phyloP scores from a whole-genome alignment of 257 asterid species.

The Primulina huaijiensis region DNA sequence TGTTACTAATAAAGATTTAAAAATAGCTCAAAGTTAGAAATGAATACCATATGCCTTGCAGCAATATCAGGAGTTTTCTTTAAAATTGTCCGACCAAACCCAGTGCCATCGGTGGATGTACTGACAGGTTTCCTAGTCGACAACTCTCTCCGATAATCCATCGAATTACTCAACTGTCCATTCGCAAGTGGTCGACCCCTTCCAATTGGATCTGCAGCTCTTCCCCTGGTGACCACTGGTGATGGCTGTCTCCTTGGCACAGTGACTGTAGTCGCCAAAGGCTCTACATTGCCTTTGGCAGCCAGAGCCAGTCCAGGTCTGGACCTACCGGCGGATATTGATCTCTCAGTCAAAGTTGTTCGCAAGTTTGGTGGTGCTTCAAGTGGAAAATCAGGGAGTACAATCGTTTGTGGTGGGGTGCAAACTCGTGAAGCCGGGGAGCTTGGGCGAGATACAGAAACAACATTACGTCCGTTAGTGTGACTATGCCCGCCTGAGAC shows the following conservation, averaged over 20 bases:
- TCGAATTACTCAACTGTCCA: constrained; percentile 47
- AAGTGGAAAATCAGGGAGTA: constrained; percentile 76
- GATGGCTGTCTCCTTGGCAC: constrained; percentile 69
- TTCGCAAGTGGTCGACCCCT: constrained; percentile 57
- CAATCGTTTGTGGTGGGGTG: constrained; percentile 63
- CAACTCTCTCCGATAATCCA: constrained; percentile 66
- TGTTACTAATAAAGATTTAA: constrained; percentile 1
- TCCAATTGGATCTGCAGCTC: constrained; percentile 64
- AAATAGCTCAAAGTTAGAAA: constrained; percentile 18
- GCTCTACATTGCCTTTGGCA: constrained; percentile 55
- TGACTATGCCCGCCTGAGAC: constrained; percentile 55
- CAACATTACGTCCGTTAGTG: constrained; percentile 50
- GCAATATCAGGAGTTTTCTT: constrained; percentile 95
- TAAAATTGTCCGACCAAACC: constrained; percentile 86
- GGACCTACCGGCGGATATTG: constrained; percentile 94
- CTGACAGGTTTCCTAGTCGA: constrained; percentile 64
- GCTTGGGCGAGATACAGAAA: constrained; percentile 86
- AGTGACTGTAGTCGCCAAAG: constrained; percentile 35
- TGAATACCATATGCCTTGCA: constrained; percentile 81
- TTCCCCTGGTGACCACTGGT: constrained; percentile 74
- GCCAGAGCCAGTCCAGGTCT: constrained; percentile 63
- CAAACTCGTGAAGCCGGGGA: constrained; percentile 87
- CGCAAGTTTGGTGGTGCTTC: constrained; percentile 96
- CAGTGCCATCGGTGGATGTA: constrained; percentile 67
- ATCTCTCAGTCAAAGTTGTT: constrained; percentile 87